Base-by-base conservation (phyloP, 1,284 basidiomycete species). In the Entoloma clypeatum region DNA sequence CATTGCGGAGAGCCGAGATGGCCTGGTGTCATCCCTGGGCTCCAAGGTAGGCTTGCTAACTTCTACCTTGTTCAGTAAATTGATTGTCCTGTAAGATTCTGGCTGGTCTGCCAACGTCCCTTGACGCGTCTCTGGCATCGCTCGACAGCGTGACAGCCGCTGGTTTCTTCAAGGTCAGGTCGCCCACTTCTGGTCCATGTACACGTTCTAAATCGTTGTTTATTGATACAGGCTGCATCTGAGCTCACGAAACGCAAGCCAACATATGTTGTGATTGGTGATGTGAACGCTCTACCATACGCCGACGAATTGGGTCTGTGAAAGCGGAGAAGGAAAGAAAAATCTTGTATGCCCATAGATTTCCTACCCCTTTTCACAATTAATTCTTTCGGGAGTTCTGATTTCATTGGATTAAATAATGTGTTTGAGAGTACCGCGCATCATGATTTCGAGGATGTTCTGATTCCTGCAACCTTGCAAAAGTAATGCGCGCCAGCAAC, bases 211-310 rank as follows among this genome's bases (percentile, higher is more conserved):
- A 19, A 11, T 24, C n/a, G 16, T 36, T 5, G 6, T 44, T 19
- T 32, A 21, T n/a, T 36, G 16, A 38, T 42, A 1, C 45, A 85
- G 81, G 65, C 71, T 41, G 67, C 71, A 39, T 69, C 74, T 8
- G 59, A 68, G 24, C 72, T 90, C 32, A 58, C 85, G 53, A 75
- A 77, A 61, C 67, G 70, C 53, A 88, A 91, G 69, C 89, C 92
- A 19, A 92, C 91, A 24, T 90, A 77, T 50, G 89, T 96, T 34
- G 85, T 82, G 19, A 73, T 95, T 40, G 93, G 92, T 43, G 81
- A 94, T 59, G 68, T 81, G 52, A 65, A 74, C 57, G 60, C 77
- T 28, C 75, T 96, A 38, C 92, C 92, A 31, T 87, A 86, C 63
- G 77, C 80, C 41, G 90, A 92, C 60, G 91, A 93, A 65, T 66